Evolutionary conservation across 352 stramenopile genomes (phyloP), one percentile per base, ranked within the genome.

Genomic region (Phytophthora brassicae): DNA sequence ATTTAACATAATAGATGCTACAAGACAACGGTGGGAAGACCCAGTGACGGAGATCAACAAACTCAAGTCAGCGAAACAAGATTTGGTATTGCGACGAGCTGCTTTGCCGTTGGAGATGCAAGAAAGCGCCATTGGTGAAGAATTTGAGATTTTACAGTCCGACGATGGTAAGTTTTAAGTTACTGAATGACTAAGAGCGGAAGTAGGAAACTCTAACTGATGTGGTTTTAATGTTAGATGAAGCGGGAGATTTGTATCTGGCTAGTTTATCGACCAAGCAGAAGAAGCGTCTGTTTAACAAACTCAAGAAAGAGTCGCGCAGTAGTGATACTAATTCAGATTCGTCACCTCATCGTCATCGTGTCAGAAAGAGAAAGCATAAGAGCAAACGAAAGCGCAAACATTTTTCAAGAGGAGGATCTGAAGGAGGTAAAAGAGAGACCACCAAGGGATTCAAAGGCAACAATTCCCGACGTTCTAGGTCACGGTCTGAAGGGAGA

Each of bases 51-150:
- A 79, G 28, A 79, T 95, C 23, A 81, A 81, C 44, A 81, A 86
- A 54, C 56, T 84, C 11, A 84, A 76, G 24, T 60, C 52, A 12
- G 72, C 67, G n/a, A 87, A 92, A 46, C 64, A 88, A 19, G 66
- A 89, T 6, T 54, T 93, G 5, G 77, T 88, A 44, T 59, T 95
- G 1, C 66, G 67, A 33, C 77, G 62, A 66, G 68, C 54, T 19
- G 73, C 72, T n/a, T 66, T 95, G 19, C 84, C 86, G 2, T 49
- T 91, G 17, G 85, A 94, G 54, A 88, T 94, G 85, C 64, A 83
- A 38, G 60, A 73, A 9, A n/a, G n/a, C n/a, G n/a, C n/a, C n/a
- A 60, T 56, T 26, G 50, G 53, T n/a, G 56, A 71, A 39, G 72
- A 86, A 57, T 92, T 70, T 55, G 72, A 83, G 49, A 91, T 94